A percentile compares a stretch with the other conserved stretches of the same genome.
phyloP scores from a whole-genome alignment of 1,284 basidiomycete genomes.

The Caloboletus inedulis region DNA sequence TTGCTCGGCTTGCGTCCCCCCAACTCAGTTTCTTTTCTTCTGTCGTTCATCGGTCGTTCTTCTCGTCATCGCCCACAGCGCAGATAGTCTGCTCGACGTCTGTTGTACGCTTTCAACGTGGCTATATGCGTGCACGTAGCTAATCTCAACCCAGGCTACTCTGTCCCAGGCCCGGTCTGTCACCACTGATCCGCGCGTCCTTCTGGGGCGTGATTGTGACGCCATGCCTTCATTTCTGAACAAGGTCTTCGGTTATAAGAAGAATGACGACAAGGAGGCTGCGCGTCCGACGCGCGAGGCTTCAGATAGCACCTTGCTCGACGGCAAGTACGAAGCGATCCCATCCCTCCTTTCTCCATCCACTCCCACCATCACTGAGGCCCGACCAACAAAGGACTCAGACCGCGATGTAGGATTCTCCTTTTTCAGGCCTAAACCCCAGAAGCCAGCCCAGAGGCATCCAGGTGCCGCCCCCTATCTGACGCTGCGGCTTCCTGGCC shows the following conservation, averaged over 20 bases:
- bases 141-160: slow-evolving; percentile 9
- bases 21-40: slow-evolving; percentile 2
- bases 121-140: background rate
- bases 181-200: slow-evolving; percentile 10
- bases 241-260: slow-evolving; percentile 74
- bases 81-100: background rate
- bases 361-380: slow-evolving; percentile 40
- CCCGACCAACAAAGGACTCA: slow-evolving; percentile 27
- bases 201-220: slow-evolving; percentile 14
- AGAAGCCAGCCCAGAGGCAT: slow-evolving; percentile 24
- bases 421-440: slow-evolving; percentile 50
- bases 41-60: background rate
- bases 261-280: slow-evolving; percentile 50
- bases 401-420: slow-evolving; percentile 42
- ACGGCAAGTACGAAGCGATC: slow-evolving; percentile 70
- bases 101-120: background rate
- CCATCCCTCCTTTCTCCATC: slow-evolving; percentile 53
- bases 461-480: slow-evolving; percentile 44
- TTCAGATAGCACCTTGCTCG: slow-evolving; percentile 48
- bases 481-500: slow-evolving; percentile 55
- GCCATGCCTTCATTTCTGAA: slow-evolving; percentile 71
- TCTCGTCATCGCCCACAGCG: slow-evolving; percentile 1
- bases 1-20: background rate
- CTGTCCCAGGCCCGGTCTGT: slow-evolving; percentile 7
- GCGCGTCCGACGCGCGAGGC: slow-evolving; percentile 35